Conservation (phyloP, 129 eudicot genomes). For the Pulicaria dysenterica region DNA sequence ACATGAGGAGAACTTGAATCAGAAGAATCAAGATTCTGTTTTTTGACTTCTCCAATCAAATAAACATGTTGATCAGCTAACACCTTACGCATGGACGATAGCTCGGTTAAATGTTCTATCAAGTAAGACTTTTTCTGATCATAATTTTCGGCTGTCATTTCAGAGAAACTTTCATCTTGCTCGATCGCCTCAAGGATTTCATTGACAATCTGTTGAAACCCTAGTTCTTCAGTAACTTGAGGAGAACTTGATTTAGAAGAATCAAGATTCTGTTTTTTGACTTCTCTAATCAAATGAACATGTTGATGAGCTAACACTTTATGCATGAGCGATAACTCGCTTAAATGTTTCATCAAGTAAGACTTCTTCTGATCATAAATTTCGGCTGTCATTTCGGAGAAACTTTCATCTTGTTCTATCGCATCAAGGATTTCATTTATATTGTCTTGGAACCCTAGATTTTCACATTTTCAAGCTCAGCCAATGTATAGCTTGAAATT, state of each 20-base stretch:
- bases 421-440: constrained; percentile 46
- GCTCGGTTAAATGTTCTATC: constrained; percentile 44
- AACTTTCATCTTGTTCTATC: constrained; percentile 41
- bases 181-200: constrained; percentile 49
- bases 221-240: constrained; percentile 39
- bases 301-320: constrained; percentile 55
- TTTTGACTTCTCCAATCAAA: constrained; percentile 40
- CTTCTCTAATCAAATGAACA: constrained; percentile 39
- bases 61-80: constrained; percentile 57
- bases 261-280: constrained; percentile 37
- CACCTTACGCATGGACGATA: constrained; percentile 46
- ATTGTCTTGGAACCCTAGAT: constrained; percentile 54
- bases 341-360: constrained; percentile 42
- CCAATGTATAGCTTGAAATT: constrained; percentile 6
- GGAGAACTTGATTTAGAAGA: constrained; percentile 33
- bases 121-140: constrained; percentile 40
- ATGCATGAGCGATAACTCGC: constrained; percentile 52
- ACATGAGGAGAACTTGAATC: constrained; percentile 40
- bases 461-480: background rate
- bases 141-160: constrained; percentile 27
- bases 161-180: constrained; percentile 35
- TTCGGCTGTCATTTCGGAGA: constrained; percentile 26
- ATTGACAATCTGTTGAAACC: constrained; percentile 49
- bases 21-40: constrained; percentile 32
- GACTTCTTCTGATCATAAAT: constrained; percentile 37